Base-by-base conservation (phyloP, 768 basidiomycete genomes). In the Pleurotus platypus region DNA sequence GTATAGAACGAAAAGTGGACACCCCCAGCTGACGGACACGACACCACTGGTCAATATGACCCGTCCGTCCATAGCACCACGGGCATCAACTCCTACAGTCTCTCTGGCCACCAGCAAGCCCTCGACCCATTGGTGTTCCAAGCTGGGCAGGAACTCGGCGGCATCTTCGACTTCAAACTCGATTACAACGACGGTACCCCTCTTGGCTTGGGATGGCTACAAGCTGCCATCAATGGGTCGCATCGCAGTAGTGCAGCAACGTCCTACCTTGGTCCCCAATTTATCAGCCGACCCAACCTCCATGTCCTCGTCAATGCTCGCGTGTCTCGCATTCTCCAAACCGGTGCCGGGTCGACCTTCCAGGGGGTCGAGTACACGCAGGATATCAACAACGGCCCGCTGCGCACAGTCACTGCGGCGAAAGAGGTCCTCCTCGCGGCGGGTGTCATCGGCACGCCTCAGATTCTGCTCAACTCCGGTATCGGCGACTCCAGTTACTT, bases 391-490 rank as follows among this genome's bases (percentile, higher is more conserved):
- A 69, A 61, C 8, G 70, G 67, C 3, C 46, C 66, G 22, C 58
- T 66, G 46, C 72, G 69, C 59, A 76, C 75, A 2, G 78, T 85
- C 48, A 73, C 70, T 15, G 84, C 83, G 16, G 74, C 69, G 60
- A 82, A 79, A 66, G 86, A 87, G 64, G 84, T 84, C 47, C 75
- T 87, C 47, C 64, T 83, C 20, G 64, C 78, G 6, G 78, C 72
- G 13, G 83, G 83, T 13, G 69, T 76, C 3, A 65, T 83, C 43
- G 79, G 79, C 30, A 78, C 73, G 57, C 77, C 83, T 16, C 75
- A 79, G 46, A 69, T 83, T n/a, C 66, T 85, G n/a, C 67, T 79
- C 72, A 67, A 70, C 16, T 80, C 78, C 55, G 83, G 83, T 22
- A 74, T 85, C 39, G 83, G 83, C n/a, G 46, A 48, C 22, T 48